Evolutionary conservation across 2,329 filamentous ascomycete genomes (phyloP), one percentile per base, ranked within the genome.

Genomic region (Cryphonectria japonica): DNA sequence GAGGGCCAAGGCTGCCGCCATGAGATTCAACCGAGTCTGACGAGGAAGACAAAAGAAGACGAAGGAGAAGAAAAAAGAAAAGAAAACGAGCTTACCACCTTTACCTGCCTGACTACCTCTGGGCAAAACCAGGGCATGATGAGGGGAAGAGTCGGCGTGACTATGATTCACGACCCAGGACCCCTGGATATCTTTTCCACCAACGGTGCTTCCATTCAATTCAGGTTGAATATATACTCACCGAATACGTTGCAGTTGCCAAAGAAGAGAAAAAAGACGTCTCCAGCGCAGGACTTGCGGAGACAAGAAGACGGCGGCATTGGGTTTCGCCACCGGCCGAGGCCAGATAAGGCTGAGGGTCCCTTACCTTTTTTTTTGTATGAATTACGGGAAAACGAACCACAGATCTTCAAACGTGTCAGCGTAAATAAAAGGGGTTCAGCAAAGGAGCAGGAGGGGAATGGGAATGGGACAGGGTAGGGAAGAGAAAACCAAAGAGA

Each of bases 1-100:
- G 74, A 86, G 92, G 64, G 83, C 82, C 69, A 79, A 79, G 70
- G 81, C 80, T 1, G 83, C 85, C 11, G 78, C 80, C 34, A 78
- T 79, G 32, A 81, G 83, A 46, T 85, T 84, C 75, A 82, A 52
- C 64, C 71, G 71, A 8, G 66, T 59, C 14, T 72, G 81, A 52
- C 68, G 34, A 69, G 81, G 7, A 2, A 50, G 19, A 16, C 19
- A 43, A 14, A 43, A 43, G 13, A 5, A 50, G 46, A 11, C 6
- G 46, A 50, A 46, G 13, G 14, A 46, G 16, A 22, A 46, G 19
- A 9, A 19, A 19, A 50, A 50, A 50, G 16, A 14, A 19, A 9
- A 22, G 46, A 9, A 6, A 50, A 50, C 0, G 46, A 22, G 6
- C 46, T 50, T n/a, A n/a, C 46, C 46, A 50, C 46, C 46, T 9